Base-by-base conservation (phyloP, 345 rosid genomes). In the Bruguiera sexangula region DNA sequence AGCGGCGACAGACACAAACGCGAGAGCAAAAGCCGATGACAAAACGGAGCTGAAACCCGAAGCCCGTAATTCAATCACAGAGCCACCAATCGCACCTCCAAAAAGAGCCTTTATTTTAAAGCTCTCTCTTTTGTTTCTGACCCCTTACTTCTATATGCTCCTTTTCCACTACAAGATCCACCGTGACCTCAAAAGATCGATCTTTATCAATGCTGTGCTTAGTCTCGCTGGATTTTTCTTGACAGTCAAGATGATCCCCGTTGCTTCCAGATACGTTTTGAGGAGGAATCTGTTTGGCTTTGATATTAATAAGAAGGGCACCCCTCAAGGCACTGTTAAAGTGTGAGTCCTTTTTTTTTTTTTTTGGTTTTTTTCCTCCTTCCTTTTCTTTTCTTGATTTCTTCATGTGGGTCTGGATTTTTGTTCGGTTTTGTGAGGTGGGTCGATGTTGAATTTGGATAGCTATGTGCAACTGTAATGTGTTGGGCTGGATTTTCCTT, bases 301-400 rank as follows among this genome's bases (percentile, higher is more conserved):
- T 80, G 99, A 92, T 83, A 92, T 95, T 56, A 95, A 95, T 63
- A 95, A 95, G 82, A 81, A 85, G 82, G 96, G 93, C 15, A 92
- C 99, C 2, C 90, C 88, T 77, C 96, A 87, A 78, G 99, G 99
- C 26, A 77, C 89, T 30, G 75, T 86, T 34, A 87, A 87, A 92
- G 99, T 95, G 99, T 95, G 76, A 86, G 95, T 78, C 36, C 58
- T 70, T 71, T 5, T 4, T 32, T 2, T 48, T 18, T 15, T 5
- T 8, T 8, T 68, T 29, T 0, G 18, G 2, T 48, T 60, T 20
- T 62, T 6, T 55, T 9, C 57, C 6, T 6, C 37, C 37, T 39
- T 39, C 3, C 48, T 43, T 43, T 15, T 43, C 43, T 39, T 58
- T 20, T 1, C 26, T 75, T 8, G 10, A n/a, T 21, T 54, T 31